These are phyloP conservation scores for Allomyces javanicus DNA, from an alignment of 192 early-diverging fungal genomes.

Conservation along the genomic window DNA sequence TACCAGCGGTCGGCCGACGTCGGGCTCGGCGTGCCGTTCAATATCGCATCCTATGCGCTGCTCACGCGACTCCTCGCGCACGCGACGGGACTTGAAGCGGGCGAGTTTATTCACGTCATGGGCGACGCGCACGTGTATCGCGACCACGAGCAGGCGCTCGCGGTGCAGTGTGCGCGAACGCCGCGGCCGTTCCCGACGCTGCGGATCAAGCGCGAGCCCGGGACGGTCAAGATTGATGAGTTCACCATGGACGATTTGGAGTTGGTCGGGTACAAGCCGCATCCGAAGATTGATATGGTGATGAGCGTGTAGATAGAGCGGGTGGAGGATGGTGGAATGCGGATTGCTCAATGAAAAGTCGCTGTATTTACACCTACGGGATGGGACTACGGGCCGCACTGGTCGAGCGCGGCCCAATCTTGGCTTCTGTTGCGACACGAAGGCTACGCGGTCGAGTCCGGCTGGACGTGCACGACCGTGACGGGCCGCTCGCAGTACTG, in stretches of 20 bases:
- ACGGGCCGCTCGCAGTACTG: not conserved
- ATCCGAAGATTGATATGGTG: conserved; percentile 73
- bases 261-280: conserved; percentile 62
- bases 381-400: too few species aligned
- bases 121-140: conserved; percentile 90
- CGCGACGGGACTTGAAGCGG: conserved; percentile 59
- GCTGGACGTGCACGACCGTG: not conserved
- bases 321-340: too few species aligned
- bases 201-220: conserved; percentile 28
- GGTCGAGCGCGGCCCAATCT: too few species aligned
- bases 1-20: conserved; percentile 93
- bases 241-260: conserved; percentile 64
- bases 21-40: conserved; percentile 94
- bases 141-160: conserved; percentile 75
- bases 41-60: conserved; percentile 90
- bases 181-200: conserved; percentile 72
- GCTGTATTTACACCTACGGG: too few species aligned
- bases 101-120: conserved; percentile 77
- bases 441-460: too few species aligned
- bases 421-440: too few species aligned
- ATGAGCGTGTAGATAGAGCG: conserved; percentile 71
- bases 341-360: too few species aligned
- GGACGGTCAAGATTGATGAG: conserved; percentile 31
- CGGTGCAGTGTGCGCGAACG: conserved; percentile 49
- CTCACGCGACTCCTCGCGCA: conserved; percentile 78